phyloP scores from a whole-genome alignment of 805 yeast species.

The Candida yuanshanica region DNA sequence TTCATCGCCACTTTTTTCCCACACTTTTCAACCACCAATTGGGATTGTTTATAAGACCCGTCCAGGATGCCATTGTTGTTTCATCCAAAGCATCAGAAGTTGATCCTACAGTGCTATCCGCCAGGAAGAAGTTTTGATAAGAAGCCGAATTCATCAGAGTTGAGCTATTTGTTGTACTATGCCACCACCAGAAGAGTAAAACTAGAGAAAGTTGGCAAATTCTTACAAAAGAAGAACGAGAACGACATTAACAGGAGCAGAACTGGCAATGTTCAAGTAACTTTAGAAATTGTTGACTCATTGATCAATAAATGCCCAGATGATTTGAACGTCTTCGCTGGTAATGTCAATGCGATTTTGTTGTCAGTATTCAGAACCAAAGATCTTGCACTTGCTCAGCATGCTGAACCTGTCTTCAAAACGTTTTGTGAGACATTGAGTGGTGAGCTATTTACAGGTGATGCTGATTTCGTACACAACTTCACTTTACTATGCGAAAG shows the following conservation, averaged over 20 bases:
- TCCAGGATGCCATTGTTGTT: constrained; percentile 36
- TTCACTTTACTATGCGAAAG: constrained; percentile 35
- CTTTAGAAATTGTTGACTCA: constrained; percentile 62
- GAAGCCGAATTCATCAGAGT: constrained; percentile 87
- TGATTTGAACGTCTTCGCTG: constrained; percentile 79
- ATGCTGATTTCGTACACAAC: constrained; percentile 45
- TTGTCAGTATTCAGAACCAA: constrained; percentile 42
- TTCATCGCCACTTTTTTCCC: not conserved
- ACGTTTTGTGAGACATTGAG: constrained; percentile 50
- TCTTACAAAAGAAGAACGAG: constrained; percentile 54
- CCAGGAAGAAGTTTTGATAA: constrained; percentile 82
- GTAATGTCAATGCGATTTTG: constrained; percentile 58
- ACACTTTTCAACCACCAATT: not conserved
- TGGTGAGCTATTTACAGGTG: constrained; percentile 60
- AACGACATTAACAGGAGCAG: constrained; percentile 56
- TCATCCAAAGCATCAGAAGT: constrained; percentile 81
- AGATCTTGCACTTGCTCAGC: constrained; percentile 59
- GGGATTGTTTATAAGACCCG: not conserved
- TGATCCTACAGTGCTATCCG: constrained; percentile 90
- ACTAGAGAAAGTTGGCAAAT: constrained; percentile 76
- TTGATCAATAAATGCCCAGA: constrained; percentile 73
- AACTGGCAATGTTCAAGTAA: constrained; percentile 78
- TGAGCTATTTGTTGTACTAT: constrained; percentile 81
- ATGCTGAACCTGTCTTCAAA: constrained; percentile 41
- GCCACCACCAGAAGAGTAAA: constrained; percentile 87